Percentiles rank a stretch among this genome's conserved stretches.
Conservation (phyloP, 495 filamentous ascomycete species). For the Xylaria nigripes region DNA sequence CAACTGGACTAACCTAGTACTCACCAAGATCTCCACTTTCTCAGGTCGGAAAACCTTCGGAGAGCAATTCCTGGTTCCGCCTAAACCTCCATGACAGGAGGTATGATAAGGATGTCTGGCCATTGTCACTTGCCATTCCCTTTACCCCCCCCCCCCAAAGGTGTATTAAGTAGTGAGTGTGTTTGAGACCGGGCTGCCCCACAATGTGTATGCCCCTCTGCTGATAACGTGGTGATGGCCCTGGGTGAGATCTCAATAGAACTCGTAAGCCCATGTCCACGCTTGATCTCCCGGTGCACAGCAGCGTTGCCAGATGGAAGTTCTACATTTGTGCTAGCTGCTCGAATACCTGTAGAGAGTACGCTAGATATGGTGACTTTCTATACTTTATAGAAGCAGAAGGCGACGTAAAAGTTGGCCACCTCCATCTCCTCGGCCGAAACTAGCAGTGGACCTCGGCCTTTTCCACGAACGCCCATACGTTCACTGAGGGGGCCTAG, state of each 20-base stretch:
- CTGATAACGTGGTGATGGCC: neutral
- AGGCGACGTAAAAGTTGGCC: slow-evolving; percentile 81
- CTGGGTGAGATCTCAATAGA: neutral
- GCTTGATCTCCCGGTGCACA: neutral
- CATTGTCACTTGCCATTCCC: no score
- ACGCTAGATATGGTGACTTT: neutral
- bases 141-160: no score
- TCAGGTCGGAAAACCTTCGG: no score
- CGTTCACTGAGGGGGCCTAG: slow-evolving; percentile 79
- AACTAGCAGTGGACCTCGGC: slow-evolving; percentile 58
- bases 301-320: neutral
- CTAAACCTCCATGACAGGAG: no score
- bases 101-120: no score
- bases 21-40: no score
- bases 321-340: neutral
- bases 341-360: neutral
- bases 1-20: no score
- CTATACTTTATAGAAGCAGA: slow-evolving; percentile 90
- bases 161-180: no score
- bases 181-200: neutral
- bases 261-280: neutral
- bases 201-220: neutral
- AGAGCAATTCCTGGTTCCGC: no score
- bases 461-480: slow-evolving; percentile 79
- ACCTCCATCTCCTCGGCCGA: slow-evolving; percentile 81